These are phyloP conservation scores for Aspergillus ustus DNA, from an alignment of 2,329 filamentous ascomycete species.

Conservation along the genomic window DNA sequence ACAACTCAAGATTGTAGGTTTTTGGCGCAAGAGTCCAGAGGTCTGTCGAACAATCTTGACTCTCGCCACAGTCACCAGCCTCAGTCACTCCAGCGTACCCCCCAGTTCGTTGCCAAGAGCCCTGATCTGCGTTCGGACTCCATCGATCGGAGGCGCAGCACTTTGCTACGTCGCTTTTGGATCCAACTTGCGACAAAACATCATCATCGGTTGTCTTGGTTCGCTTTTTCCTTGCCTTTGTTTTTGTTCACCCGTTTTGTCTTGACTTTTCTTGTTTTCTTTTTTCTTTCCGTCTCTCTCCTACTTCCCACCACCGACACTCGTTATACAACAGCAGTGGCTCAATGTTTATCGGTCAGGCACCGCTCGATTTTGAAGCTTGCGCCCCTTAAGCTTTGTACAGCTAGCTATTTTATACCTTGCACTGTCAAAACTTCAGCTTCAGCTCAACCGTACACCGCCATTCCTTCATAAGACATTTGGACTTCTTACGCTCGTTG, in stretches of 20 bases:
- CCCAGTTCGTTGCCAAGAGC: conserved; percentile 7
- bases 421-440: background rate
- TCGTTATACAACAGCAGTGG: conserved; percentile 8
- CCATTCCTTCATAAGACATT: background rate
- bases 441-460: conserved; percentile 1
- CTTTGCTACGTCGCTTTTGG: background rate
- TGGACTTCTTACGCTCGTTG: background rate
- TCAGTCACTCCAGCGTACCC: background rate
- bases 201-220: conserved; percentile 6
- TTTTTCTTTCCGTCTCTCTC: conserved; percentile 6
- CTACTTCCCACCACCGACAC: conserved; percentile 21
- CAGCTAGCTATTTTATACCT: conserved; percentile 8
- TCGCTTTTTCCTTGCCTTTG: conserved; percentile 5
- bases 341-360: conserved; percentile 16
- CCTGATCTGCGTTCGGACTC: conserved; percentile 13
- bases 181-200: conserved; percentile 6
- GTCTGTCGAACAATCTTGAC: background rate
- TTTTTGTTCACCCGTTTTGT: conserved; percentile 11
- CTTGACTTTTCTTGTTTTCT: conserved; percentile 3
- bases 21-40: background rate
- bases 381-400: conserved; percentile 13
- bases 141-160: conserved; percentile 22
- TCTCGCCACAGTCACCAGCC: conserved; percentile 16
- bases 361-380: conserved; percentile 3
- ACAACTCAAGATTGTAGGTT: background rate